Conservation (phyloP, 208 protist genomes). For the Crithidia brevicula region DNA sequence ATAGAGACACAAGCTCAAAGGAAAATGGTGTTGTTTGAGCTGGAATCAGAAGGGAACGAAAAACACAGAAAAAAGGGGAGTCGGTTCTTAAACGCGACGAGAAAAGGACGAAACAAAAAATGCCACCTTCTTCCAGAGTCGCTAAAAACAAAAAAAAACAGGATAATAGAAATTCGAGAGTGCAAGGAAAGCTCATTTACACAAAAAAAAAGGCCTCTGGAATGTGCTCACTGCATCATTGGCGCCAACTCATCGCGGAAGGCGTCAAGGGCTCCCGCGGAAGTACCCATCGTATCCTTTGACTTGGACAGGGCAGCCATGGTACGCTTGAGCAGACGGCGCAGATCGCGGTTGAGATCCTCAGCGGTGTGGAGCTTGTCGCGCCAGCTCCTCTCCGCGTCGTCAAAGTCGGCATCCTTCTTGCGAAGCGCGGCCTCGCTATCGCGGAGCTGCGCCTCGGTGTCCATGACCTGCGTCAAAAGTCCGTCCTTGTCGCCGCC, state of each 20-base stretch:
- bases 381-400: constrained; percentile 17
- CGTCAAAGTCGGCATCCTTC: constrained; percentile 30
- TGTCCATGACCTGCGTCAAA: constrained; percentile 31
- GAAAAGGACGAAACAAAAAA: too few species aligned
- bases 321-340: constrained; percentile 33
- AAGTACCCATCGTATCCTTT: constrained; percentile 37
- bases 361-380: constrained; percentile 25
- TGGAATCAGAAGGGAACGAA: too few species aligned
- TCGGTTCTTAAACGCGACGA: too few species aligned
- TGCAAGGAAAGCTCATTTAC: too few species aligned
- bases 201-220: not conserved
- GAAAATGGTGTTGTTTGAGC: too few species aligned
- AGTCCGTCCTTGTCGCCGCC: constrained; percentile 33
- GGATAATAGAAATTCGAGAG: not conserved
- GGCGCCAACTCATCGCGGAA: constrained; percentile 44
- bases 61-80: not conserved
- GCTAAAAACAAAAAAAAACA: constrained; percentile 15
- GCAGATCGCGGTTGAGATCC: constrained; percentile 31
- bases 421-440: constrained; percentile 21
- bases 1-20: too few species aligned
- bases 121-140: too few species aligned
- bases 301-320: constrained; percentile 37
- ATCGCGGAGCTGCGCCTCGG: constrained; percentile 35
- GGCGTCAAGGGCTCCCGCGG: constrained; percentile 30
- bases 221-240: constrained; percentile 19